A percentile compares a stretch with the other conserved stretches of the same genome.
These are phyloP conservation scores for Cyberlindnera maritima DNA, from an alignment of 805 yeast genomes.

Conservation along the genomic window DNA sequence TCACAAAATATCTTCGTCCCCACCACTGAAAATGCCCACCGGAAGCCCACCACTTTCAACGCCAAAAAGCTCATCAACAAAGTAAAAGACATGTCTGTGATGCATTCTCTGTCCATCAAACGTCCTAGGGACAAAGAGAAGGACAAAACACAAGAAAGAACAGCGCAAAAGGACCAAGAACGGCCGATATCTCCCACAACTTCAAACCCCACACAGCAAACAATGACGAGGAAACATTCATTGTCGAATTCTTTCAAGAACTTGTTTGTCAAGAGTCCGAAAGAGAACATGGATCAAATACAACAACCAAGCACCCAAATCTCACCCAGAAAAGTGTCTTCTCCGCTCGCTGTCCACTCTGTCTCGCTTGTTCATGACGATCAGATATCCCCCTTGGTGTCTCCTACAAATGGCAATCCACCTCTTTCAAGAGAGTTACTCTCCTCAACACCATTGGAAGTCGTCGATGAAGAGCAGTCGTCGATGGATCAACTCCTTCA, in stretches of 20 bases:
- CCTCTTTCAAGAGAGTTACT: background rate
- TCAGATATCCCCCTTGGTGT: conserved; percentile 1
- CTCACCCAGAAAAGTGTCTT: background rate
- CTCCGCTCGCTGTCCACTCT: background rate
- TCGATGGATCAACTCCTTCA: background rate
- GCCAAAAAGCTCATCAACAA: no score
- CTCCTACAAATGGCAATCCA: background rate
- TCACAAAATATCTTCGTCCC: no score
- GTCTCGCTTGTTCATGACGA: background rate
- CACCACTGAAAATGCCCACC: no score
- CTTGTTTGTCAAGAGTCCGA: conserved; percentile 21
- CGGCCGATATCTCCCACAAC: background rate
- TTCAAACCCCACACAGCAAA: background rate
- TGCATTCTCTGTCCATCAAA: conserved; percentile 1
- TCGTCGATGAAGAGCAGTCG: conserved; percentile 3
- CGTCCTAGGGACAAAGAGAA: conserved; percentile 5
- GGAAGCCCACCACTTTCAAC: no score
- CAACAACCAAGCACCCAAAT: background rate
- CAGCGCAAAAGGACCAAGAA: background rate
- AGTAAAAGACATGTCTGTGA: no score
- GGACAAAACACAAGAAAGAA: background rate
- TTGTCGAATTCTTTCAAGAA: conserved; percentile 22
- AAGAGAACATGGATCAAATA: background rate
- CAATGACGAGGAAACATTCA: conserved; percentile 15
- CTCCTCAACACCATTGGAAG: background rate